Evolutionary conservation across 768 basidiomycete species (phyloP).

Genomic region (Leucogyrophana mollusca): DNA sequence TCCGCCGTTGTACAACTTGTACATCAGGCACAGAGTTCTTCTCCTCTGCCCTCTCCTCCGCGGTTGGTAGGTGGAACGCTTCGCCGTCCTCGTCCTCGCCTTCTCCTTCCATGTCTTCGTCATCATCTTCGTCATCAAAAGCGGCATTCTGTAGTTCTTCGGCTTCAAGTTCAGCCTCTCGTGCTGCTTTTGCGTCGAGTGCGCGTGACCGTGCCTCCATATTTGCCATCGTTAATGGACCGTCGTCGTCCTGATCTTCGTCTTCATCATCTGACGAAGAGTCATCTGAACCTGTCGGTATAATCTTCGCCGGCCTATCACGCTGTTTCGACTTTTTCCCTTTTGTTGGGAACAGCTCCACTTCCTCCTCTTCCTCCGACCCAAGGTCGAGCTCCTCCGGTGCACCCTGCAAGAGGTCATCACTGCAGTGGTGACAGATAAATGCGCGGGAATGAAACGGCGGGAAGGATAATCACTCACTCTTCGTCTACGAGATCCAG

Average conservation of each 20-base stretch:
- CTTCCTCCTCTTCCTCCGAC: slow-evolving; percentile 55
- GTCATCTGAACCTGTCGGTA: slow-evolving; percentile 50
- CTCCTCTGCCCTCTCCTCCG: slow-evolving; percentile 72
- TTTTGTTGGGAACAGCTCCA: slow-evolving; percentile 33
- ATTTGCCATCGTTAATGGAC: slow-evolving; percentile 69
- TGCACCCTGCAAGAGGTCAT: slow-evolving; percentile 48
- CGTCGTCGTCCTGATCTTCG: slow-evolving; percentile 47
- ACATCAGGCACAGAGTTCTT: slow-evolving; percentile 69
- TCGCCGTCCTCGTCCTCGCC: slow-evolving; percentile 37
- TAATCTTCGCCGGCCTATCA: slow-evolving; percentile 46
- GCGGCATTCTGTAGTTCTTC: slow-evolving; percentile 64
- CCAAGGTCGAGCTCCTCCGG: slow-evolving; percentile 64
- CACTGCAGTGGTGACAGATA: slow-evolving; percentile 32
- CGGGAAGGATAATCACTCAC: slow-evolving; percentile 32
- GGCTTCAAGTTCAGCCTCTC: slow-evolving; percentile 66
- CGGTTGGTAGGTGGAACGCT: slow-evolving; percentile 65
- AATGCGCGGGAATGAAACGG: slow-evolving; percentile 1
- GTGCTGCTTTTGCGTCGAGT: slow-evolving; percentile 64
- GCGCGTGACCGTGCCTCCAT: slow-evolving; percentile 82
- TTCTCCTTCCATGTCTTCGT: slow-evolving; percentile 42
- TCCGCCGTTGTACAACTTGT: slow-evolving; percentile 72
- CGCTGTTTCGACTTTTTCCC: slow-evolving; percentile 54
- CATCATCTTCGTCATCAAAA: slow-evolving; percentile 46
- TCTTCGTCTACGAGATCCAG: slow-evolving; percentile 46
- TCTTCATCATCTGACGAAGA: slow-evolving; percentile 38